A percentile compares a stretch with the other conserved stretches of the same genome.
phyloP scores from a whole-genome alignment of 306 rosid species.

The Cucumis melo region DNA sequence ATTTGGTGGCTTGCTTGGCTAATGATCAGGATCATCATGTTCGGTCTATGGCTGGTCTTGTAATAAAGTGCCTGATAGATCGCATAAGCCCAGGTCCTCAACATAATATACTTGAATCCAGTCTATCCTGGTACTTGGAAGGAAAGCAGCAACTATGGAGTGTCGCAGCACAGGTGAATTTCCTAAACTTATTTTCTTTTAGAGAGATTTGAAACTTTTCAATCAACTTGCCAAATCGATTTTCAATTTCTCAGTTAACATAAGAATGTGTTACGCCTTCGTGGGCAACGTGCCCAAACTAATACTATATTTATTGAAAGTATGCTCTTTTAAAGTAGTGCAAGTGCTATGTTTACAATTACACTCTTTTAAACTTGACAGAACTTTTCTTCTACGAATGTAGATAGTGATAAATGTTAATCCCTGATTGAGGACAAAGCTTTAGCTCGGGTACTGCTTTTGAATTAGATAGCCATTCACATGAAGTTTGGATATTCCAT shows the following conservation, averaged over 20 bases:
- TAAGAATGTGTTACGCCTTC: not conserved
- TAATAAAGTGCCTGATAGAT: conserved; percentile 52
- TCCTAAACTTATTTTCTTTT: not conserved
- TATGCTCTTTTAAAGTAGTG: not conserved
- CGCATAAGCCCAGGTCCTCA: conserved; percentile 38
- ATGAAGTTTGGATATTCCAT: too few species aligned
- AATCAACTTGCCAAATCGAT: not conserved
- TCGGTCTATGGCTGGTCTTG: conserved; percentile 72
- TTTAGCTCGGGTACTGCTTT: too few species aligned
- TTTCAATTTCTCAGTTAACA: not conserved
- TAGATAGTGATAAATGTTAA: too few species aligned
- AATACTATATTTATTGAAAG: not conserved
- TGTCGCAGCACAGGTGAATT: conserved; percentile 74
- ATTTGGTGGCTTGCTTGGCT: conserved; percentile 74
- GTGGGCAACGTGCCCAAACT: not conserved
- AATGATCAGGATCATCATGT: conserved; percentile 64
- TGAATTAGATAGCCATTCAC: too few species aligned
- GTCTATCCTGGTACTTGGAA: conserved; percentile 69
- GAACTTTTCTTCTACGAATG: not conserved
- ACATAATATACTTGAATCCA: conserved; percentile 45
- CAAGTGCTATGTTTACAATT: not conserved
- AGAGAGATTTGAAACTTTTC: not conserved
- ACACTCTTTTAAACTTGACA: not conserved
- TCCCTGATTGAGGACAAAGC: too few species aligned
- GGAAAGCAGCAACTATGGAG: conserved; percentile 56